Evolutionary conservation across 2,329 filamentous ascomycete species (phyloP).

Genomic region (Lizonia empirigonia): DNA sequence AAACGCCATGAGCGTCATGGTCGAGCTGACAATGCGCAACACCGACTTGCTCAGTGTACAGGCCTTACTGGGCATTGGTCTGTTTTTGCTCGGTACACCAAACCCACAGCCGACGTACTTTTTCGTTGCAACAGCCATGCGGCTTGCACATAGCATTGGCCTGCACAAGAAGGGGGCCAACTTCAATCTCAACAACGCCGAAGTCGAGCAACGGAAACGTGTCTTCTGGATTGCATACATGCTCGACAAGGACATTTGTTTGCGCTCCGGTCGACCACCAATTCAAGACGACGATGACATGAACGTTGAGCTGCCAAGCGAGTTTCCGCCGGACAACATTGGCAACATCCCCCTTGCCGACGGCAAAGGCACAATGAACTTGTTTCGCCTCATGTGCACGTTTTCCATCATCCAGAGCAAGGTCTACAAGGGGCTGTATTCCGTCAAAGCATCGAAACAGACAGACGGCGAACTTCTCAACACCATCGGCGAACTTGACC

Average conservation of each 20-base stretch:
- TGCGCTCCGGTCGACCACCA: conserved; percentile 73
- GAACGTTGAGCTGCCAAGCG: conserved; percentile 94
- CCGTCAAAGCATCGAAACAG: conserved; percentile 87
- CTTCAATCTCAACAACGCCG: conserved; percentile 90
- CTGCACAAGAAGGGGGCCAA: conserved; percentile 91
- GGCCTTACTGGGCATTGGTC: conserved; percentile 86
- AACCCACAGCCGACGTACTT: conserved; percentile 95
- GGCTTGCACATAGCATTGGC: conserved; percentile 90
- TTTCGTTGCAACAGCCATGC: conserved; percentile 86
- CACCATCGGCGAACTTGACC: conserved; percentile 93
- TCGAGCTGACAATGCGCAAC: conserved; percentile 93
- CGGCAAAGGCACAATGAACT: conserved; percentile 89
- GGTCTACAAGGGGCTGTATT: conserved; percentile 92
- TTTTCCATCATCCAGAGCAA: conserved; percentile 91
- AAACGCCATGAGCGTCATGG: conserved; percentile 91
- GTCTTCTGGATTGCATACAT: conserved; percentile 80
- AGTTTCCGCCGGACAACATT: conserved; percentile 88
- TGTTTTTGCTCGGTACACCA: conserved; percentile 94
- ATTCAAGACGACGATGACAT: conserved; percentile 81
- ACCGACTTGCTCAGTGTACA: conserved; percentile 95
- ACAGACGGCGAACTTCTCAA: conserved; percentile 92
- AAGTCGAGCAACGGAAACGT: conserved; percentile 86
- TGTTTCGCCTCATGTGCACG: conserved; percentile 91
- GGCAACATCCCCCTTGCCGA: conserved; percentile 91
- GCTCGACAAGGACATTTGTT: conserved; percentile 74